phyloP scores from a whole-genome alignment of 139 green algal genomes.

The Eudorina sp. region DNA sequence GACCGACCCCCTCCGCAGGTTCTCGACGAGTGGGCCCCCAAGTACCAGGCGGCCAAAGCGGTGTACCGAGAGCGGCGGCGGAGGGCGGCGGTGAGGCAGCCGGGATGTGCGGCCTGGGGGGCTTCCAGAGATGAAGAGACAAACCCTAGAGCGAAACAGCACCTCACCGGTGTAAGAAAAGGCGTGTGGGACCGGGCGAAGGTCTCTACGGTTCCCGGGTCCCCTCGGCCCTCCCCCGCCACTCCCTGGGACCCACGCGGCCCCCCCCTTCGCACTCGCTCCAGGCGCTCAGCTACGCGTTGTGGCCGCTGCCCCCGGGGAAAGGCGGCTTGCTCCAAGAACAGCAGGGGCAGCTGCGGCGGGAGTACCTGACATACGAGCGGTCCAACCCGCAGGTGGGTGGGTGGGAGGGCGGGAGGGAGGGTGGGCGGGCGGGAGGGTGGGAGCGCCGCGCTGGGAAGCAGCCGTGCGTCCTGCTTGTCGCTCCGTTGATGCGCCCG shows the following conservation, averaged over 20 bases:
- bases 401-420: background rate
- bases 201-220: background rate
- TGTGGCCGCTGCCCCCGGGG: slow-evolving; percentile 54
- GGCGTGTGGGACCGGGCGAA: no score
- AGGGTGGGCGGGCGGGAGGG: no score
- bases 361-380: slow-evolving; percentile 86
- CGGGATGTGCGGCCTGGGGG: background rate
- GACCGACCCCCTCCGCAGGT: slow-evolving; percentile 51
- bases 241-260: background rate
- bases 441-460: no score
- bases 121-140: no score
- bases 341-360: slow-evolving; percentile 76
- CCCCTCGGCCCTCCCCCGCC: background rate
- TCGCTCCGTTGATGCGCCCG: no score
- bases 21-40: slow-evolving; percentile 87
- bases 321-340: slow-evolving; percentile 73
- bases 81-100: slow-evolving; percentile 55
- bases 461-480: no score
- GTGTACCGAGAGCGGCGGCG: slow-evolving; percentile 68
- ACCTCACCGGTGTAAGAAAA: no score
- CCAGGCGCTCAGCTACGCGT: slow-evolving; percentile 34
- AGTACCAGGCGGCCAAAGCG: slow-evolving; percentile 75
- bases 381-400: slow-evolving; percentile 62
- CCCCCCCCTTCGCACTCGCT: background rate
- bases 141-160: no score